Percentiles rank a stretch among this genome's conserved stretches.
These are phyloP conservation scores for Lactifluus hygrophoroides DNA, from an alignment of 768 basidiomycete genomes.

Conservation along the genomic window DNA sequence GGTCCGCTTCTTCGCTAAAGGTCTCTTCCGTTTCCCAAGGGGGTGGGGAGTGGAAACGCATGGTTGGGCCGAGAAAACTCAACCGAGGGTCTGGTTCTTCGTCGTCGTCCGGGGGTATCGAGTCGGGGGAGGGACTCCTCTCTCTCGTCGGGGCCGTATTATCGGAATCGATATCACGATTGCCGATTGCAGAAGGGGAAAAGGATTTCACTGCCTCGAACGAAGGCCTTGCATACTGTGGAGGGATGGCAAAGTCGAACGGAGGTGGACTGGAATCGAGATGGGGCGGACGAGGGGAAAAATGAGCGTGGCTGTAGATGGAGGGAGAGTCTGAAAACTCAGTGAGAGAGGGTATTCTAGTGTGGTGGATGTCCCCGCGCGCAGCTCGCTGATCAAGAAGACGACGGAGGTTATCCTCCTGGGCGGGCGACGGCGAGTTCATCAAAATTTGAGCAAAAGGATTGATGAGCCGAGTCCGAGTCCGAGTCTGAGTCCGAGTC, in stretches of 20 bases:
- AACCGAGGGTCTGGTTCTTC: slow-evolving; percentile 44
- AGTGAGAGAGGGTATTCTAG: slow-evolving; percentile 46
- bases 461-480: no score
- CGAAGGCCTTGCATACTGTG: slow-evolving; percentile 13
- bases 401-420: slow-evolving; percentile 40
- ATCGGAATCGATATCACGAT: slow-evolving; percentile 43
- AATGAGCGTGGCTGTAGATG: slow-evolving; percentile 53
- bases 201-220: slow-evolving; percentile 21
- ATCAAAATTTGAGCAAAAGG: slow-evolving; percentile 30
- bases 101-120: slow-evolving; percentile 33
- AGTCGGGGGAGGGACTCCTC: slow-evolving; percentile 19
- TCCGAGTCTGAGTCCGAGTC: slow-evolving; percentile 7
- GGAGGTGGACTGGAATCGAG: slow-evolving; percentile 24
- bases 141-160: slow-evolving; percentile 11
- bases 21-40: slow-evolving; percentile 68
- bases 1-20: slow-evolving; percentile 40
- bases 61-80: slow-evolving; percentile 74
- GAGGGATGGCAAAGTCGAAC: slow-evolving; percentile 25
- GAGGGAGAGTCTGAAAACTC: slow-evolving; percentile 62
- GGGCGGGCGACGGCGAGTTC: slow-evolving; percentile 30
- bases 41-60: slow-evolving; percentile 72
- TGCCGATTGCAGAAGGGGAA: slow-evolving; percentile 30
- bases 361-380: slow-evolving; percentile 38
- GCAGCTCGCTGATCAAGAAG: slow-evolving; percentile 48
- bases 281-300: slow-evolving; percentile 41